Percentiles rank a stretch among this genome's conserved stretches.
Conservation (phyloP, 2,329 filamentous ascomycete genomes). For the Arthrobotrys iridis region DNA sequence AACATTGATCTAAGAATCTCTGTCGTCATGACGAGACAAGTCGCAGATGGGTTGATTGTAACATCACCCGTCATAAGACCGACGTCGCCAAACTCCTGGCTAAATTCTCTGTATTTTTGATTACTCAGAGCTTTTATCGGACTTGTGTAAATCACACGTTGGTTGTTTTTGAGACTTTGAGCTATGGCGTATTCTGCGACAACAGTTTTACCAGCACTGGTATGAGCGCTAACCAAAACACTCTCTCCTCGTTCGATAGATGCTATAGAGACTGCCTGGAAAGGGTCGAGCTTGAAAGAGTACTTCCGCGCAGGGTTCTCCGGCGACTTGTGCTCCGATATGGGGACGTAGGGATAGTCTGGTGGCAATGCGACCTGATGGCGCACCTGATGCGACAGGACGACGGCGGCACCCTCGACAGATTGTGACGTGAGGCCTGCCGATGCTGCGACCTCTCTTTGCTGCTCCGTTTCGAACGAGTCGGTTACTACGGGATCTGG, state of each 20-base stretch:
- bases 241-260: slow-evolving; percentile 97
- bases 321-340: slow-evolving; percentile 91
- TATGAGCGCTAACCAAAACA: slow-evolving; percentile 95
- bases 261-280: slow-evolving; percentile 92
- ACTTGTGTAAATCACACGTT: slow-evolving; percentile 98
- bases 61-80: slow-evolving; percentile 99
- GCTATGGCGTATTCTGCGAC: slow-evolving; percentile 98
- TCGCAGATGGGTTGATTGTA: slow-evolving; percentile 98
- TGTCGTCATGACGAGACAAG: slow-evolving; percentile 98
- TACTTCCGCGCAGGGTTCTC: slow-evolving; percentile 84
- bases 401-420: slow-evolving; percentile 74
- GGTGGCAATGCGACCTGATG: slow-evolving; percentile 96
- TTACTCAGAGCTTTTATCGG: slow-evolving; percentile 99
- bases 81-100: slow-evolving; percentile 93
- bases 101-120: slow-evolving; percentile 97
- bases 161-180: slow-evolving; percentile 95
- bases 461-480: slow-evolving; percentile 93
- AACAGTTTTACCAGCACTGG: slow-evolving; percentile 96
- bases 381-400: slow-evolving; percentile 95
- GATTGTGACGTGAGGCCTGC: slow-evolving; percentile 72
- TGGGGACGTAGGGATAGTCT: slow-evolving; percentile 93
- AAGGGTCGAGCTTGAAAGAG: slow-evolving; percentile 93
- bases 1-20: slow-evolving; percentile 99
- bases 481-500: slow-evolving; percentile 87
- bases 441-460: slow-evolving; percentile 84